Evolutionary conservation across 2,329 filamentous ascomycete species (phyloP).

Genomic region (Pestalotiopsis fici): DNA sequence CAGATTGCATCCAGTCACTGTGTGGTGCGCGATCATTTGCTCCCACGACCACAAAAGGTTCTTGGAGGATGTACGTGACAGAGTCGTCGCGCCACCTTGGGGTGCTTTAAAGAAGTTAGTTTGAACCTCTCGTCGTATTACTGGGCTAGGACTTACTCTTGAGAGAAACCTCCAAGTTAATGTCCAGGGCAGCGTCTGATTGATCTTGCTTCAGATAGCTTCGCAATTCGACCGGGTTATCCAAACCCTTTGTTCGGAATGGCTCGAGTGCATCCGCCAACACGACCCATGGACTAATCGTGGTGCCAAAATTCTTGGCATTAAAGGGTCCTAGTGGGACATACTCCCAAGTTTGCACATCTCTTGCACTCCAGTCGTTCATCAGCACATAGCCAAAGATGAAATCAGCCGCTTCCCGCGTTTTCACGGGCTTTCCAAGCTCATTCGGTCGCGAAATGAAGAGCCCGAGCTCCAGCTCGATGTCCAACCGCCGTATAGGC

Average conservation of each 20-base stretch:
- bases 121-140: slow-evolving; percentile 2
- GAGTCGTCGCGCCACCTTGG: slow-evolving; percentile 51
- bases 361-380: slow-evolving; percentile 86
- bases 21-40: slow-evolving; percentile 81
- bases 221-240: slow-evolving; percentile 34
- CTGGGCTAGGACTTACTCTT: slow-evolving; percentile 42
- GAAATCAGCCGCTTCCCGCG: slow-evolving; percentile 66
- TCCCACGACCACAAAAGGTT: slow-evolving; percentile 79
- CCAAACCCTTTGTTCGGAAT: slow-evolving; percentile 32
- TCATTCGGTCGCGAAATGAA: slow-evolving; percentile 68
- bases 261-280: slow-evolving; percentile 73
- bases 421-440: slow-evolving; percentile 64
- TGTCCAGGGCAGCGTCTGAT: slow-evolving; percentile 64
- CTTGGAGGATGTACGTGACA: slow-evolving; percentile 61
- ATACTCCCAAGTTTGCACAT: slow-evolving; percentile 85
- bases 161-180: slow-evolving; percentile 67
- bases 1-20: slow-evolving; percentile 74
- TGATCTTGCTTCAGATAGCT: slow-evolving; percentile 59
- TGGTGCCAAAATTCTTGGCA: slow-evolving; percentile 80
- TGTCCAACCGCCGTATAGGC: slow-evolving; percentile 68
- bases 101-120: slow-evolving; percentile 31
- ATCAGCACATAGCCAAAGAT: slow-evolving; percentile 81
- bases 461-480: slow-evolving; percentile 79
- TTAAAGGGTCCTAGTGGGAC: slow-evolving; percentile 82
- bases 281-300: slow-evolving; percentile 79